Evolutionary conservation across 2,329 filamentous ascomycete species (phyloP).

Genomic region (Phoma herbarum): DNA sequence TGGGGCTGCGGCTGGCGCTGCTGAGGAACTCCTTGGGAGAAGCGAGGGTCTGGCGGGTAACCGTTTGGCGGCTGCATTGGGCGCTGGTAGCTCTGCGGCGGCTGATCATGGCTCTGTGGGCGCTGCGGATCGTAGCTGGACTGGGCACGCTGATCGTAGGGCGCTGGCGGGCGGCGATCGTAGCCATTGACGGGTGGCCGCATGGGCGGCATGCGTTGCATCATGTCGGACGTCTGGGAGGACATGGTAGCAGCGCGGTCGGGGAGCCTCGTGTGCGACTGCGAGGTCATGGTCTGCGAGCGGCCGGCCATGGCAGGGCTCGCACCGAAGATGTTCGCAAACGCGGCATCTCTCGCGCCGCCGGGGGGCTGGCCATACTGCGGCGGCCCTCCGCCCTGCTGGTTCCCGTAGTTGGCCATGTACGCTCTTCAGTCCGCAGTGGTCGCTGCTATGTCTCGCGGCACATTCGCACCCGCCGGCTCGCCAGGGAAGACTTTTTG

Average conservation of each 20-base stretch:
- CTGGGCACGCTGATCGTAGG: conserved; percentile 46
- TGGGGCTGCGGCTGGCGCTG: conserved; percentile 61
- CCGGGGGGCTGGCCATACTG: conserved; percentile 62
- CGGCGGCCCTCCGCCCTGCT: conserved; percentile 64
- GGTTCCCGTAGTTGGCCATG: conserved; percentile 72
- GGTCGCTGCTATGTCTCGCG: conserved; percentile 20
- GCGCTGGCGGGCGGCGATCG: conserved; percentile 45
- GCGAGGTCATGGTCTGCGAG: conserved; percentile 94
- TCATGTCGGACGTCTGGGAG: conserved; percentile 57
- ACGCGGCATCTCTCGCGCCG: conserved; percentile 88
- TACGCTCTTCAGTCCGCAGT: conserved; percentile 31
- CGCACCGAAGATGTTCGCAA: conserved; percentile 93
- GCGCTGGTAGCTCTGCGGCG: conserved; percentile 40
- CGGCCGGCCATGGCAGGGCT: conserved; percentile 78
- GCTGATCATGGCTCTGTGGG: conserved; percentile 39
- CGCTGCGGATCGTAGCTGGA: conserved; percentile 40
- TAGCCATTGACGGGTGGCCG: conserved; percentile 59
- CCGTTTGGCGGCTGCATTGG: conserved; percentile 47
- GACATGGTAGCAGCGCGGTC: conserved; percentile 79
- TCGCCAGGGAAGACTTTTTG: conserved; percentile 30
- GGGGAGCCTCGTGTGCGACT: conserved; percentile 67
- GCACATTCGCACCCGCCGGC: conserved; percentile 35
- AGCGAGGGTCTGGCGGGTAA: conserved; percentile 49
- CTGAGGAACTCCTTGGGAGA: conserved; percentile 47
- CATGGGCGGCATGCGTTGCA: conserved; percentile 72